Evolutionary conservation across 1,139 yeast species (phyloP).

Genomic region (Zygoascus sp.): DNA sequence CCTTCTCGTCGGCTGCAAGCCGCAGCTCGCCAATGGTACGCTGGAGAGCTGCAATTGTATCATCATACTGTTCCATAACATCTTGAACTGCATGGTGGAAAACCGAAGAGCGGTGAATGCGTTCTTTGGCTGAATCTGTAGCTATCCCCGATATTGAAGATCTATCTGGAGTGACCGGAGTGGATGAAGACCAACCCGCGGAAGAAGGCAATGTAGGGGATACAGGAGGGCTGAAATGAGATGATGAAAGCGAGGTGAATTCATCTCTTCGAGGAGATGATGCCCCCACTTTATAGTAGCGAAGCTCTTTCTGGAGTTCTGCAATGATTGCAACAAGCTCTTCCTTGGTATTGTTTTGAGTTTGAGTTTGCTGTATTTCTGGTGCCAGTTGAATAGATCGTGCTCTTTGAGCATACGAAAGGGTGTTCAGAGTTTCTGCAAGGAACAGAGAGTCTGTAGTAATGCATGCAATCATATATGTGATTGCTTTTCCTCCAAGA

Average conservation of each 20-base stretch:
- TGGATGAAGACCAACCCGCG: not conserved
- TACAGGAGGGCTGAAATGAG: slow-evolving; percentile 5
- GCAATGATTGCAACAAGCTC: slow-evolving; percentile 22
- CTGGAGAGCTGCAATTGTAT: slow-evolving; percentile 25
- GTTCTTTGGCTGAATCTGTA: slow-evolving; percentile 18
- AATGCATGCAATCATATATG: slow-evolving; percentile 71
- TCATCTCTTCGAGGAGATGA: not conserved
- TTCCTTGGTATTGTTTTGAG: slow-evolving; percentile 18
- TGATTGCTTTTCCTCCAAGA: slow-evolving; percentile 75
- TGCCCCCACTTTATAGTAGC: slow-evolving; percentile 17
- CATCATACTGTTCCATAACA: slow-evolving; percentile 25
- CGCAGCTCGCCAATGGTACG: slow-evolving; percentile 19
- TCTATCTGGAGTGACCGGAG: not conserved
- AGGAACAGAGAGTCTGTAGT: slow-evolving; percentile 51
- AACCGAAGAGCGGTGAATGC: slow-evolving; percentile 21
- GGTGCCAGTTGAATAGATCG: slow-evolving; percentile 28
- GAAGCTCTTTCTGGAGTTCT: slow-evolving; percentile 23
- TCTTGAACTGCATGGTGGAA: slow-evolving; percentile 24
- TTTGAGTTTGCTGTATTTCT: slow-evolving; percentile 22
- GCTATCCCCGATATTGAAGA: not conserved
- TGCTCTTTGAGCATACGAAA: slow-evolving; percentile 75
- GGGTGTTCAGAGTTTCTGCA: slow-evolving; percentile 73
- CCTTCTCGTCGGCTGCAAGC: slow-evolving; percentile 16
- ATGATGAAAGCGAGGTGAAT: not conserved
- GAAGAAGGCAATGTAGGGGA: slow-evolving; percentile 5